These are phyloP conservation scores for Colletotrichum sp. DNA, from an alignment of 2,329 filamentous ascomycete species.

Conservation along the genomic window DNA sequence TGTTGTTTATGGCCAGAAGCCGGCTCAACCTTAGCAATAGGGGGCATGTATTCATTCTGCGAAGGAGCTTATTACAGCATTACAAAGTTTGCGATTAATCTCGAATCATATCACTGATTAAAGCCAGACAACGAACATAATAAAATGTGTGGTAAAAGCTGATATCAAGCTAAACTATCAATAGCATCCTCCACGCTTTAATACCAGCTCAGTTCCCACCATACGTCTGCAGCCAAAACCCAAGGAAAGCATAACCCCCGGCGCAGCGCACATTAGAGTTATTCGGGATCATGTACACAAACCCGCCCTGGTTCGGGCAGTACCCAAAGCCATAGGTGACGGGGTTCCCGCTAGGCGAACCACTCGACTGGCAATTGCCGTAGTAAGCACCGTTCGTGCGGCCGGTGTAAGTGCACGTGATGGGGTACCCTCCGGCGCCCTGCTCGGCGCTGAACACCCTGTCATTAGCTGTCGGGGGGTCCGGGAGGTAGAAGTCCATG, in stretches of 20 bases:
- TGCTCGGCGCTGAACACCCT: background rate
- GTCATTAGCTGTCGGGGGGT: background rate
- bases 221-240: background rate
- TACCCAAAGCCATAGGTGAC: background rate
- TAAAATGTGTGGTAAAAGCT: background rate
- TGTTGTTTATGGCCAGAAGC: background rate
- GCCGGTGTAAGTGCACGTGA: background rate
- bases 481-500: slow-evolving; percentile 1
- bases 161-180: background rate
- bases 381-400: background rate
- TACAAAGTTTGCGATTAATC: rapidly evolving
- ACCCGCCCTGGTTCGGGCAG: slow-evolving; percentile 2
- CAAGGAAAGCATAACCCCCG: background rate
- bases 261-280: background rate
- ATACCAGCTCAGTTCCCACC: background rate
- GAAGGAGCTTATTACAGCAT: rapidly evolving
- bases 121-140: rapidly evolving
- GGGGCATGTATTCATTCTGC: background rate
- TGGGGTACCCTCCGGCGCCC: background rate
- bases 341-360: background rate
- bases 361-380: background rate
- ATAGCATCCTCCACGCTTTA: background rate
- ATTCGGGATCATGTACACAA: slow-evolving; percentile 7
- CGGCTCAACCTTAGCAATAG: background rate
- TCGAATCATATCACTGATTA: background rate